Percentiles rank a stretch among this genome's conserved stretches.
These are phyloP conservation scores for Pythium rhizo-oryzae DNA, from an alignment of 352 stramenopile species.

Conservation along the genomic window DNA sequence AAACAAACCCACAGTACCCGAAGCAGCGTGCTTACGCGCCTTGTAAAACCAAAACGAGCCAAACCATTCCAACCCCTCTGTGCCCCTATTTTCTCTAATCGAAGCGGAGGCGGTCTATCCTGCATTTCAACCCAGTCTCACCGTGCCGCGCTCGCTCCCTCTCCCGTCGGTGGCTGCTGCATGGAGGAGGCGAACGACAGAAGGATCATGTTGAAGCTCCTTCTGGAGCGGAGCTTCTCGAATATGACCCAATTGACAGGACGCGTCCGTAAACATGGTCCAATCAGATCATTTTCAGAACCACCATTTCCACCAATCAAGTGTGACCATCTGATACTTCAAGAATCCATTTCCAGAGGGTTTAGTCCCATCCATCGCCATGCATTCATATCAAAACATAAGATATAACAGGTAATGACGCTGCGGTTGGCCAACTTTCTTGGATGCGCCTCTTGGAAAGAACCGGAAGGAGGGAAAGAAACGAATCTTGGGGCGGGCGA, in stretches of 20 bases:
- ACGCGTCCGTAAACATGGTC: slow-evolving; percentile 11
- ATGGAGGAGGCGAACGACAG: no score
- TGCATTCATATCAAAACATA: background rate
- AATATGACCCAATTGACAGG: slow-evolving; percentile 20
- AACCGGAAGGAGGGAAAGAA: background rate
- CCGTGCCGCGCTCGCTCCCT: no score
- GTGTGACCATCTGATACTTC: background rate
- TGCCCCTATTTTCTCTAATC: background rate
- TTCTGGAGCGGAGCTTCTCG: background rate
- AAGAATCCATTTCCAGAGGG: slow-evolving; percentile 25
- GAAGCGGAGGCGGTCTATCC: background rate
- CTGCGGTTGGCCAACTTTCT: background rate
- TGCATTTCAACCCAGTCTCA: no score
- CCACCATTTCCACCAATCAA: slow-evolving; percentile 15
- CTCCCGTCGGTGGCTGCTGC: no score
- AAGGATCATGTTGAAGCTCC: slow-evolving; percentile 25
- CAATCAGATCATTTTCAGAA: slow-evolving; percentile 17
- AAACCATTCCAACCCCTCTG: background rate
- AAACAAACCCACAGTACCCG: background rate
- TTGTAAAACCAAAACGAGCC: background rate
- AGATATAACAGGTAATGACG: background rate
- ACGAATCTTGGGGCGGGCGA: background rate
- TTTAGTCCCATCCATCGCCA: background rate
- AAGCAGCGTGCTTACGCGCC: no score
- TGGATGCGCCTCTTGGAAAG: background rate